Conservation (phyloP, 2,329 filamentous ascomycete species). For the Penicillium sp. region DNA sequence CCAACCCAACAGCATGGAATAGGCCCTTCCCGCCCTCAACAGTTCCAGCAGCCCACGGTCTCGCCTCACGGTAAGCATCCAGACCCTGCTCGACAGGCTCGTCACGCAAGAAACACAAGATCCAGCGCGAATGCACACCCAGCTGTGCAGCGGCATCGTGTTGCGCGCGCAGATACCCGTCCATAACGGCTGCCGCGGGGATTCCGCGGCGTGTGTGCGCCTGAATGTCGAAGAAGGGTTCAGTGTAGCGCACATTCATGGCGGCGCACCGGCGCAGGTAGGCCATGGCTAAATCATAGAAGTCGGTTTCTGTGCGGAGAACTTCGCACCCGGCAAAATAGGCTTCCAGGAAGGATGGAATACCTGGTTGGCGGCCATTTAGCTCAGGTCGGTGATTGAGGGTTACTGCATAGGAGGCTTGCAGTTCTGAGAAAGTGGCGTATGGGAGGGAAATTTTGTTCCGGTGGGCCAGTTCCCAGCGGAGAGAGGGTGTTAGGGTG, state of each 20-base stretch:
- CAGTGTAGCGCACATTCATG: slow-evolving; percentile 45
- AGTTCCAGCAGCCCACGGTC: slow-evolving; percentile 34
- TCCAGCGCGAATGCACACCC: slow-evolving; percentile 39
- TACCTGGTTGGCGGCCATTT: slow-evolving; percentile 33
- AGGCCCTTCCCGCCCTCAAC: slow-evolving; percentile 36
- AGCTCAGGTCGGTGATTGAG: slow-evolving; percentile 42
- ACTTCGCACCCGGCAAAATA: slow-evolving; percentile 29
- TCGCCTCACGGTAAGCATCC: slow-evolving; percentile 40
- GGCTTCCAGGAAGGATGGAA: slow-evolving; percentile 36
- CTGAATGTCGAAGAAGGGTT: slow-evolving; percentile 48
- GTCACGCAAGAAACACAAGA: slow-evolving; percentile 48
- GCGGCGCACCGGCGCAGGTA: slow-evolving; percentile 35
- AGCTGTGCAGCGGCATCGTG: slow-evolving; percentile 27
- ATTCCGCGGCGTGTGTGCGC: slow-evolving; percentile 43
- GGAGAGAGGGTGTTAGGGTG: slow-evolving; percentile 43
- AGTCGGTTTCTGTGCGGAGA: slow-evolving; percentile 38
- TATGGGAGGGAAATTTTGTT: slow-evolving; percentile 39
- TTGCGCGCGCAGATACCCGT: slow-evolving; percentile 39
- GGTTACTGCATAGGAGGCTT: slow-evolving; percentile 37
- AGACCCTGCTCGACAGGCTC: slow-evolving; percentile 41
- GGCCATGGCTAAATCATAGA: slow-evolving; percentile 44
- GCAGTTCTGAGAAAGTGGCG: slow-evolving; percentile 32
- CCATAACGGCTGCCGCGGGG: slow-evolving; percentile 33
- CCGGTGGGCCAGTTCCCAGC: slow-evolving; percentile 45
- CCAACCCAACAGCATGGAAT: slow-evolving; percentile 50